phyloP scores from a whole-genome alignment of 441 rosid species.

The Corymbia calophylla region DNA sequence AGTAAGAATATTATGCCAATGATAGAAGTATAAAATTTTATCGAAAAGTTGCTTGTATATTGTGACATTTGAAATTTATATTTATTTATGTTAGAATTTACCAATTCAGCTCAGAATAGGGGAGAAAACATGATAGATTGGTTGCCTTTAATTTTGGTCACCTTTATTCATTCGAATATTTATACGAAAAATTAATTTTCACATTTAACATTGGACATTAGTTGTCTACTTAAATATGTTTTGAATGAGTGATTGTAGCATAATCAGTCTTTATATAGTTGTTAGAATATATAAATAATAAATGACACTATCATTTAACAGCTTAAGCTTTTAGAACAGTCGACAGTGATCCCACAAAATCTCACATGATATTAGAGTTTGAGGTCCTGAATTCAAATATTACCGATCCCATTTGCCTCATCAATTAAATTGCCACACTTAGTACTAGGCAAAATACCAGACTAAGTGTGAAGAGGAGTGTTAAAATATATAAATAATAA shows the following conservation, averaged over 20 bases:
- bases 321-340: too few species aligned
- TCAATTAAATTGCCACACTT: too few species aligned
- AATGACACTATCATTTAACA: too few species aligned
- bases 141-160: too few species aligned
- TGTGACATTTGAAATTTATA: neutral
- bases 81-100: neutral
- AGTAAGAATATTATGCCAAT: neutral
- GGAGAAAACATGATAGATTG: neutral
- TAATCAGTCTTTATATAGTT: neutral
- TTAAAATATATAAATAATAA: too few species aligned
- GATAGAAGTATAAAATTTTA: neutral
- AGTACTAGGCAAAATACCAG: too few species aligned
- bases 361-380: too few species aligned
- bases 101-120: neutral
- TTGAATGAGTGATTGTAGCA: neutral
- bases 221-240: neutral
- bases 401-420: too few species aligned
- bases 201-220: neutral
- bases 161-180: neutral
- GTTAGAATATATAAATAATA: too few species aligned
- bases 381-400: too few species aligned
- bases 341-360: too few species aligned
- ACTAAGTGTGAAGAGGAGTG: too few species aligned
- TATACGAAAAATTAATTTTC: neutral
- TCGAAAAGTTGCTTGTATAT: neutral